A percentile compares a stretch with the other conserved stretches of the same genome.
phyloP scores from a whole-genome alignment of 2,329 filamentous ascomycete genomes.

The Didymella exigua region DNA sequence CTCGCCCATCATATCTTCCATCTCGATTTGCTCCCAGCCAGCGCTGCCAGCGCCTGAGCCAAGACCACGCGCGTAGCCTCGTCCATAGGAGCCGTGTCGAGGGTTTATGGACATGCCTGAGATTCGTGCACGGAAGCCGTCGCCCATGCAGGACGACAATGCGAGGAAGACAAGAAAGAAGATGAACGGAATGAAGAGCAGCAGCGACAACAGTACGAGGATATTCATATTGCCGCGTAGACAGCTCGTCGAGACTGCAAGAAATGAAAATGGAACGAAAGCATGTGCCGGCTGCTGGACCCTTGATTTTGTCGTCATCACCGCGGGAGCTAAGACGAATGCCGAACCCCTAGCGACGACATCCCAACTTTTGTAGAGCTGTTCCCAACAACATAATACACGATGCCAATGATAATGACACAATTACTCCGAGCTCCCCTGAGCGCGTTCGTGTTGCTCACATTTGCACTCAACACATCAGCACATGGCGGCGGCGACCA shows the following conservation, averaged over 20 bases:
- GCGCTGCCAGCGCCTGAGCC: conserved; percentile 58
- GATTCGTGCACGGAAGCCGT: conserved; percentile 54
- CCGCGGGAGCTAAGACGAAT: conserved; percentile 11
- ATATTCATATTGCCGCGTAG: conserved; percentile 39
- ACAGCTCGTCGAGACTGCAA: conserved; percentile 3
- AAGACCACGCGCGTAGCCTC: conserved; percentile 62
- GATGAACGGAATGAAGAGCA: conserved; percentile 46
- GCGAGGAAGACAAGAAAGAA: conserved; percentile 57
- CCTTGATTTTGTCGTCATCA: conserved; percentile 14
- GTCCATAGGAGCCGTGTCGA: conserved; percentile 57
- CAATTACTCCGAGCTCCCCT: conserved; percentile 30
- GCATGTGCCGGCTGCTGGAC: conserved; percentile 21
- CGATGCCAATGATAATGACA: conserved; percentile 27
- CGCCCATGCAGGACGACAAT: conserved; percentile 62
- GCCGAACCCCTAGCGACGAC: conserved; percentile 28
- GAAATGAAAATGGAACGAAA: conserved; percentile 19
- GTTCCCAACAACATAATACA: conserved; percentile 4
- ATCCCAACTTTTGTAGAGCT: conserved; percentile 17
- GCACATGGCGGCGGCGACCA: conserved; percentile 48
- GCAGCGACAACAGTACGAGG: conserved; percentile 37
- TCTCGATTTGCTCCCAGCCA: conserved; percentile 67
- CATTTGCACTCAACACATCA: conserved; percentile 33
- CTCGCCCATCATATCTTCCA: conserved; percentile 64
- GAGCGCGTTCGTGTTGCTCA: conserved; percentile 34
- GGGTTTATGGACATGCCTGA: conserved; percentile 52